phyloP scores from a whole-genome alignment of 2,329 filamentous ascomycete genomes.

The Fusarium sp. region DNA sequence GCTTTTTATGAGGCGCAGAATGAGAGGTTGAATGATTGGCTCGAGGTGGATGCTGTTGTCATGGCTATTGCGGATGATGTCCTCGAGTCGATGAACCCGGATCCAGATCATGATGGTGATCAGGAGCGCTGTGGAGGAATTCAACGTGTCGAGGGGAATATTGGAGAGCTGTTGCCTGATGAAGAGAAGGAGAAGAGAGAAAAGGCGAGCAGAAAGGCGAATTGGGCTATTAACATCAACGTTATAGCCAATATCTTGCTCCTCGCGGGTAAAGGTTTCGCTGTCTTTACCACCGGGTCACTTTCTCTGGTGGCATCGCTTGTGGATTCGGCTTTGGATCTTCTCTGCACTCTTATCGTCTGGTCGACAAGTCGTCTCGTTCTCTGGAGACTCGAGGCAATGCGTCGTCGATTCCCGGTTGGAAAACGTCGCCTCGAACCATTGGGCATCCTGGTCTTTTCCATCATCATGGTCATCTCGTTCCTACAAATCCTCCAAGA shows the following conservation, averaged over 20 bases:
- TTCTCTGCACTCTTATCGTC: constrained; percentile 83
- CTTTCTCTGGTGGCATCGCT: constrained; percentile 81
- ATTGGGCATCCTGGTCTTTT: constrained; percentile 81
- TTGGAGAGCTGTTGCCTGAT: constrained; percentile 48
- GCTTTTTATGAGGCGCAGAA: constrained; percentile 48
- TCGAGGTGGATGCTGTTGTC: constrained; percentile 51
- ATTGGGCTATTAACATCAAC: constrained; percentile 84
- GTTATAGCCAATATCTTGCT: constrained; percentile 80
- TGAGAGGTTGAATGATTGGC: constrained; percentile 49
- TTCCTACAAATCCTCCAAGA: constrained; percentile 81
- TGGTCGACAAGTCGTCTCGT: constrained; percentile 81
- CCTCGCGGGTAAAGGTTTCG: constrained; percentile 78
- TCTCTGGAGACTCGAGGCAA: constrained; percentile 60
- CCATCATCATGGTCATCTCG: constrained; percentile 84
- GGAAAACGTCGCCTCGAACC: constrained; percentile 78
- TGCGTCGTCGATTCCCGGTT: constrained; percentile 77
- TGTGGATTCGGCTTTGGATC: constrained; percentile 82
- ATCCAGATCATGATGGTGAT: constrained; percentile 50
- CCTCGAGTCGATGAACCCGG: constrained; percentile 51
- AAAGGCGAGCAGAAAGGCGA: constrained; percentile 40
- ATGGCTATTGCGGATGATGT: constrained; percentile 50
- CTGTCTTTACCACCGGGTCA: constrained; percentile 82
- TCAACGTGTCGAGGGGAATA: constrained; percentile 46
- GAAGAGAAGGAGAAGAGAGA: constrained; percentile 47
- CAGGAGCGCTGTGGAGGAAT: constrained; percentile 47